Percentiles rank a stretch among this genome's conserved stretches.
Evolutionary conservation across 2,329 filamentous ascomycete genomes (phyloP).

Genomic region (Exserohilum rostratum): DNA sequence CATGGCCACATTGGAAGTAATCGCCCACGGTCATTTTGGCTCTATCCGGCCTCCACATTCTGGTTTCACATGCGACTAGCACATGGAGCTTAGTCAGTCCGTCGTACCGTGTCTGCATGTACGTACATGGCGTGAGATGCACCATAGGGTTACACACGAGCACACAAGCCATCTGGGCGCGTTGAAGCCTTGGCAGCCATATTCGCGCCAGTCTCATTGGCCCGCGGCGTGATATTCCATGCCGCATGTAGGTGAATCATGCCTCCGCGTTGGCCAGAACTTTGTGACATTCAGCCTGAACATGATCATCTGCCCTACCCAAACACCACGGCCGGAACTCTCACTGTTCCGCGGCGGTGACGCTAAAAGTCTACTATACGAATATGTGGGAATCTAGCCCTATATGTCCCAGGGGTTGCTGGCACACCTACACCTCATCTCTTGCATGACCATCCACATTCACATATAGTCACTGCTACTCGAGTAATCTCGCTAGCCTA

Average conservation of each 20-base stretch:
- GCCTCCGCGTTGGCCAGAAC: neutral
- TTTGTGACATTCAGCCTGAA: conserved; percentile 23
- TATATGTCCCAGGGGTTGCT: neutral
- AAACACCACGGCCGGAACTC: neutral
- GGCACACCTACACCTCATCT: neutral
- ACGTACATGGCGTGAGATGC: neutral
- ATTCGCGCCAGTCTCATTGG: neutral
- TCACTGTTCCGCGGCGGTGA: conserved; percentile 2
- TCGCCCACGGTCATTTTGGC: neutral
- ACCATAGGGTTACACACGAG: neutral
- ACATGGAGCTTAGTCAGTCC: neutral
- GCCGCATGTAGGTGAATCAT: neutral
- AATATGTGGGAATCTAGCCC: neutral
- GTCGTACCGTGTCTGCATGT: neutral
- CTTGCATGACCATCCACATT: neutral
- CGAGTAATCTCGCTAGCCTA: conserved; percentile 1
- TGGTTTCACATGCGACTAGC: neutral
- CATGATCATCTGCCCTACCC: neutral
- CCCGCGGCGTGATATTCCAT: neutral
- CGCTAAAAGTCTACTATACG: neutral
- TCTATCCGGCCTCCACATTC: neutral
- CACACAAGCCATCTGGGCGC: neutral
- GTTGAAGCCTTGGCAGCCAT: neutral
- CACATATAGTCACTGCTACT: neutral
- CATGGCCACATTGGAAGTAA: neutral